These are phyloP conservation scores for Nicotiana tabacum DNA, from an alignment of 257 asterid species.

Conservation along the genomic window DNA sequence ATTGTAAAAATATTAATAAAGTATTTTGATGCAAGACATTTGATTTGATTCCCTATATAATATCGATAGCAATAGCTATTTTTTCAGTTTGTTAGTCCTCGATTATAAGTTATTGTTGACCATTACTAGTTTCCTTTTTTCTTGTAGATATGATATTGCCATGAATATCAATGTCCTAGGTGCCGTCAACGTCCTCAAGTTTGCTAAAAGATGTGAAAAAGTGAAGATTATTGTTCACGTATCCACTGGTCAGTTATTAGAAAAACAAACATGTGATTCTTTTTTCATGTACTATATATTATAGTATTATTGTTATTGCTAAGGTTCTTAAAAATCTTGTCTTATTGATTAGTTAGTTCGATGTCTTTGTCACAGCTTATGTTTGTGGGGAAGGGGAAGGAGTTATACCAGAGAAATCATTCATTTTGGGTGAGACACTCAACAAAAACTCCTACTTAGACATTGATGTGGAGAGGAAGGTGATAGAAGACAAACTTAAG, in stretches of 20 bases:
- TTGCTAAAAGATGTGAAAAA: slow-evolving; percentile 39
- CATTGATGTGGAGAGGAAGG: slow-evolving; percentile 32
- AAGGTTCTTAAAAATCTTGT: not conserved
- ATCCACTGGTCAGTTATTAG: slow-evolving; percentile 43
- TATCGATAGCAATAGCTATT: too few species aligned
- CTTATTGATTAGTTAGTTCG: not conserved
- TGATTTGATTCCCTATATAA: not conserved
- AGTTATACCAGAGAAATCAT: slow-evolving; percentile 33
- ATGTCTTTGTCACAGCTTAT: slow-evolving; percentile 20
- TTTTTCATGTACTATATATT: not conserved
- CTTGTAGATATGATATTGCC: slow-evolving; percentile 48
- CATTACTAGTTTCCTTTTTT: not conserved
- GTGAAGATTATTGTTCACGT: slow-evolving; percentile 42
- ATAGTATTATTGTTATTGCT: not conserved
- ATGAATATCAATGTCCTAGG: slow-evolving; percentile 42
- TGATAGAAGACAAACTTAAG: slow-evolving; percentile 34
- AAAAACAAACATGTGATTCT: not conserved
- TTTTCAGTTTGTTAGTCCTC: too few species aligned
- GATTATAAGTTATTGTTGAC: too few species aligned
- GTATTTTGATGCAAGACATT: not conserved
- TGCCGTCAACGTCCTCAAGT: slow-evolving; percentile 30
- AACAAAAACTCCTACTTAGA: slow-evolving; percentile 36
- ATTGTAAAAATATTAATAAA: slow-evolving; percentile 22
- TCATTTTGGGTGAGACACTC: slow-evolving; percentile 41
- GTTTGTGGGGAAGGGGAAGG: slow-evolving; percentile 45